A percentile compares a stretch with the other conserved stretches of the same genome.
phyloP scores from a whole-genome alignment of 2,329 filamentous ascomycete species.

The Colletotrichum sp. region DNA sequence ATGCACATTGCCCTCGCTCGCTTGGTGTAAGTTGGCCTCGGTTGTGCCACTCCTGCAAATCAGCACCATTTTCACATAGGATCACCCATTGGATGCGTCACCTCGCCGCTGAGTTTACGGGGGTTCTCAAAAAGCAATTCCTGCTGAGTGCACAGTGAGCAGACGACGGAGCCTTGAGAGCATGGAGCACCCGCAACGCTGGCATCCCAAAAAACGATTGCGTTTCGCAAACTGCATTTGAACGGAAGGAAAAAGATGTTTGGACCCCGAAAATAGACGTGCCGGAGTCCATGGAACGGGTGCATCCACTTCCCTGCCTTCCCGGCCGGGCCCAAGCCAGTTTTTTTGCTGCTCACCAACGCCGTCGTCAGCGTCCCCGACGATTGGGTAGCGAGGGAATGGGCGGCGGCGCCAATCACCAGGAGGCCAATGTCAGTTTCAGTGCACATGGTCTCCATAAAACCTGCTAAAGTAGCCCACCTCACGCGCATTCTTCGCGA shows the following conservation, averaged over 20 bases:
- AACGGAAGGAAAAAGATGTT: neutral
- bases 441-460: neutral
- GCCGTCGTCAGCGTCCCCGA: neutral
- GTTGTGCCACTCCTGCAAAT: neutral
- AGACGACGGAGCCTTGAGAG: neutral
- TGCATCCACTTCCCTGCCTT: neutral
- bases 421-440: slow-evolving; percentile 8
- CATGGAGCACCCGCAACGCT: neutral
- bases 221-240: neutral
- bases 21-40: neutral
- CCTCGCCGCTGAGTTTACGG: neutral
- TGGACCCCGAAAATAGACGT: neutral
- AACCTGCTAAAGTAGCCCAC: neutral
- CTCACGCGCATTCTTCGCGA: slow-evolving; percentile 6
- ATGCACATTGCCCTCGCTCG: neutral
- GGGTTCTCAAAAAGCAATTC: neutral
- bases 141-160: neutral
- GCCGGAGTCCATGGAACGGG: neutral
- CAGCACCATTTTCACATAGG: neutral
- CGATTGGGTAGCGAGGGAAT: neutral
- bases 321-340: neutral
- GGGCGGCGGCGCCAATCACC: slow-evolving; percentile 1
- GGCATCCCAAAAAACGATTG: neutral
- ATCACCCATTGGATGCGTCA: slow-evolving; percentile 1
- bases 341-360: neutral